Evolutionary conservation across 768 basidiomycete species (phyloP).

Genomic region (Tulasnella calospora): DNA sequence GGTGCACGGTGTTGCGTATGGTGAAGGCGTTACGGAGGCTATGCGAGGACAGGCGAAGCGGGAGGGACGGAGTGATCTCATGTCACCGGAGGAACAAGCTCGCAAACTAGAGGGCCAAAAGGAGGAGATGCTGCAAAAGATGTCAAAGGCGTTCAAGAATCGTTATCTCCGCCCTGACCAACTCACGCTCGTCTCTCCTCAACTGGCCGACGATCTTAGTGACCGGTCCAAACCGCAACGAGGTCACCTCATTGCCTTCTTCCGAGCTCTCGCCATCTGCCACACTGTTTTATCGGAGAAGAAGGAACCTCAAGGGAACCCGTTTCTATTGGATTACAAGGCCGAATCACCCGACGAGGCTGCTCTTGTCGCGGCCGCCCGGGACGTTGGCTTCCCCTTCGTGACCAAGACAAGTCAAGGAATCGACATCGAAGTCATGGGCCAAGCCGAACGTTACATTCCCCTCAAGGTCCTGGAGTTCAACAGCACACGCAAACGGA

Average conservation of each 20-base stretch:
- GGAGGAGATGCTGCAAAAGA: conserved; percentile 65
- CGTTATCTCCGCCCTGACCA: conserved; percentile 74
- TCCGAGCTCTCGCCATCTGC: conserved; percentile 90
- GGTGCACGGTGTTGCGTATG: conserved; percentile 75
- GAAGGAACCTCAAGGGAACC: conserved; percentile 56
- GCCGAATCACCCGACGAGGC: conserved; percentile 96
- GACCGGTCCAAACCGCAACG: conserved; percentile 59
- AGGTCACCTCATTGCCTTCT: conserved; percentile 70
- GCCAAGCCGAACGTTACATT: conserved; percentile 75
- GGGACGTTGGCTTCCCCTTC: conserved; percentile 92
- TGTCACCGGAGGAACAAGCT: conserved; percentile 67
- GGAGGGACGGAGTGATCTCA: conserved; percentile 60
- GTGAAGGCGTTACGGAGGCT: conserved; percentile 93
- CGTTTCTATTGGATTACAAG: conserved; percentile 76
- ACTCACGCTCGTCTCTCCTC: conserved; percentile 83
- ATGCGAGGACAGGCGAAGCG: conserved; percentile 87
- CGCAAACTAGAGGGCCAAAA: conserved; percentile 62
- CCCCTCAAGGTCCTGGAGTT: conserved; percentile 84
- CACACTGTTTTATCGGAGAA: conserved; percentile 84
- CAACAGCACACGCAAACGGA: conserved; percentile 88
- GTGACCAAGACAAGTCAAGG: conserved; percentile 64
- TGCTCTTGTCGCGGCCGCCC: conserved; percentile 84
- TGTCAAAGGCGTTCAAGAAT: conserved; percentile 83
- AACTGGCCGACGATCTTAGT: conserved; percentile 71
- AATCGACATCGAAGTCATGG: conserved; percentile 88